Conservation (phyloP, 768 basidiomycete species). For the Leccinum variicolor region DNA sequence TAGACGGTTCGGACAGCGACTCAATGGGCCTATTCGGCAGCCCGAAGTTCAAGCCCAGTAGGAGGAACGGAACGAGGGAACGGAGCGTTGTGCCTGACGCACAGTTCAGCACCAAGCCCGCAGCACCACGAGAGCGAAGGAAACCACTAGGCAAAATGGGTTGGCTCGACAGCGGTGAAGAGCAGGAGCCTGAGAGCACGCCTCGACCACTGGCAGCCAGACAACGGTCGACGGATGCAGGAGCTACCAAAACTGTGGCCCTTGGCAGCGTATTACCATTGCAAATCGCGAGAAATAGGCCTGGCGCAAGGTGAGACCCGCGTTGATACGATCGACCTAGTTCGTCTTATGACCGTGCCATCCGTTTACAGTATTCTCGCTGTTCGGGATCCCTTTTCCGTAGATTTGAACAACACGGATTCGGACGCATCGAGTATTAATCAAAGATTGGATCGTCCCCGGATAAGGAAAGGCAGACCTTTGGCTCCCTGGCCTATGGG, state of each 20-base stretch:
- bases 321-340: neutral
- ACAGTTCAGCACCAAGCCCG: neutral
- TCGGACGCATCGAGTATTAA: constrained; percentile 19
- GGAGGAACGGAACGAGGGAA: neutral
- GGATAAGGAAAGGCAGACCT: neutral
- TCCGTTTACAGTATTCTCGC: neutral
- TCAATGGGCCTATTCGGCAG: neutral
- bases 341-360: neutral
- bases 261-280: constrained; percentile 11
- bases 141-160: neutral
- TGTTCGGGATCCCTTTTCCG: constrained; percentile 8
- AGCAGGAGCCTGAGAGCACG: constrained; percentile 21
- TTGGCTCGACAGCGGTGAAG: constrained; percentile 4
- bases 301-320: constrained; percentile 12
- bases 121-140: neutral
- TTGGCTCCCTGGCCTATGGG: constrained; percentile 14
- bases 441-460: constrained; percentile 5
- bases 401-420: constrained; percentile 11
- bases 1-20: neutral
- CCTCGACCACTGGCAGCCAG: constrained; percentile 19
- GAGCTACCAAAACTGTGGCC: neutral
- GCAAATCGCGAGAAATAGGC: constrained; percentile 14
- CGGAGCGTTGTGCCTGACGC: neutral
- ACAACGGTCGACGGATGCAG: neutral
- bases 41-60: neutral